Evolutionary conservation across 306 rosid species (phyloP), one percentile per base, ranked within the genome.

Genomic region (Abrus precatorius): DNA sequence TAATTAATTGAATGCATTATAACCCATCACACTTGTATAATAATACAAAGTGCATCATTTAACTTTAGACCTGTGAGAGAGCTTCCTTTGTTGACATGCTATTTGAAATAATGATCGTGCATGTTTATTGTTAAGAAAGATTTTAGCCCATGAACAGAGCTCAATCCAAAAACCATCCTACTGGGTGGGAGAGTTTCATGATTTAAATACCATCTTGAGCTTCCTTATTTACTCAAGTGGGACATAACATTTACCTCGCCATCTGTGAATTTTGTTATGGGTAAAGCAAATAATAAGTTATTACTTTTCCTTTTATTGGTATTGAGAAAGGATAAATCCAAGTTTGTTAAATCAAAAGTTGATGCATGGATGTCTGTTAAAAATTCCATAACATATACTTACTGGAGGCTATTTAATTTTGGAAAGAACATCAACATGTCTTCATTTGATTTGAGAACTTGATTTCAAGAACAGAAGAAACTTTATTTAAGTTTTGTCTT

Each of bases 221-320:
- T 59, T 75, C 45, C 40, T 8, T 44, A 57, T 30, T 41, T 28
- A 7, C 8, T 41, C 52, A 30, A 74, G 14, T 43, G 33, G 61
- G 63, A 3, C 41, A 48, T 49, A 11, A 20, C 30, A 9, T 48
- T 62, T 76, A 10, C 12, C 72, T 49, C 38, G 65, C 48, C 49
- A 76, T 36, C n/a, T 13, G 48, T 82, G 59, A 52, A 49, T 60
- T 69, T 60, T 49, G 49, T 48, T n/a, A n/a, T 30, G 63, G 36
- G 63, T 69, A 60, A 34, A 12, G 14, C 11, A 29, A 57, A 55
- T 44, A 43, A 48, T 44, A 43, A 48, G 50, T 53, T 72, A 48
- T 11, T 47, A 76, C 38, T 30, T 68, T 48, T n/a, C 63, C 52
- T 67, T 75, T 65, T 45, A 59, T 43, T 28, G 30, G 43, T 33